These are phyloP conservation scores for Rhynchosporium graminicola DNA, from an alignment of 2,329 filamentous ascomycete species.

Conservation along the genomic window DNA sequence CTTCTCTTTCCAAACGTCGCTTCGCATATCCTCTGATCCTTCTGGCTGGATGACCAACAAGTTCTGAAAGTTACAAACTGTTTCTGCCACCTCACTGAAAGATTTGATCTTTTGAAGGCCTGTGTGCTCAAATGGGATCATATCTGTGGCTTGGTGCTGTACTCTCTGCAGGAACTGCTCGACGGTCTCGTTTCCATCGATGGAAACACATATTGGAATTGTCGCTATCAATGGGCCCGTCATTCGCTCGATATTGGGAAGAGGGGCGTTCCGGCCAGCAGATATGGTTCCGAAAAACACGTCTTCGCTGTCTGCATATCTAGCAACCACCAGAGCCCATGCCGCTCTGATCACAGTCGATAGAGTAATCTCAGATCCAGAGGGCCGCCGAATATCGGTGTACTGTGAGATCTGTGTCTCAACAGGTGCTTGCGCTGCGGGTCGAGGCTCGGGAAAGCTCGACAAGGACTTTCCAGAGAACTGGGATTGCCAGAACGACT, in stretches of 20 bases:
- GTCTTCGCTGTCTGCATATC: constrained; percentile 45
- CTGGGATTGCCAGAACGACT: constrained; percentile 9
- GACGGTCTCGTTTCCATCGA: constrained; percentile 39
- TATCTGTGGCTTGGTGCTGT: constrained; percentile 48
- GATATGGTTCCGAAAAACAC: constrained; percentile 47
- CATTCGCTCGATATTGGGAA: constrained; percentile 45
- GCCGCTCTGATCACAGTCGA: constrained; percentile 36
- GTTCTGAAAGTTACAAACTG: constrained; percentile 24
- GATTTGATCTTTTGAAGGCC: constrained; percentile 27
- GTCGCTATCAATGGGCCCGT: constrained; percentile 48
- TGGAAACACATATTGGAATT: constrained; percentile 43
- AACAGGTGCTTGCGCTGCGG: neutral
- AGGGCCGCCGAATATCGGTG: neutral
- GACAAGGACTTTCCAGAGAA: constrained; percentile 7
- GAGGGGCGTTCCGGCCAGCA: constrained; percentile 44
- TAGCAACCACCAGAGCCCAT: constrained; percentile 45
- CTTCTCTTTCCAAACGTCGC: constrained; percentile 9
- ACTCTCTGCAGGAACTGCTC: constrained; percentile 48
- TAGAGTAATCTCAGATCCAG: constrained; percentile 22
- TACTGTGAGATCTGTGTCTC: constrained; percentile 10
- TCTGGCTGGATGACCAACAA: constrained; percentile 28
- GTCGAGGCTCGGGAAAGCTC: constrained; percentile 7
- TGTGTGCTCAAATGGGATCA: constrained; percentile 54
- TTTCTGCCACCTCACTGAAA: constrained; percentile 16
- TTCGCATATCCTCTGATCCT: constrained; percentile 5